Conservation (phyloP, 1,139 yeast species). For the Candida mesenterica region DNA sequence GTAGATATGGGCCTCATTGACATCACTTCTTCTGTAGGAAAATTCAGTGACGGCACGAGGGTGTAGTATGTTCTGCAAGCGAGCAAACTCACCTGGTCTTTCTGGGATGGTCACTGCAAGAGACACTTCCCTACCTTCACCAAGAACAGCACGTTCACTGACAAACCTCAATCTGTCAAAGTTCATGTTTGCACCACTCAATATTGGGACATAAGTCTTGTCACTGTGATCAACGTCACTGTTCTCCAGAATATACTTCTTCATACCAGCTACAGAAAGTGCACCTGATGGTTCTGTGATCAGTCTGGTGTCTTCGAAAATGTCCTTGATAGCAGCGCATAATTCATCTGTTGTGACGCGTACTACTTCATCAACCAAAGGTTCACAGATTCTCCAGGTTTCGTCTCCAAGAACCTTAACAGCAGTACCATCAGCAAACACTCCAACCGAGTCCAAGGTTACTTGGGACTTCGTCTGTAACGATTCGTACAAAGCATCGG, state of each 20-base stretch:
- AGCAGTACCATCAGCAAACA: conserved; percentile 99
- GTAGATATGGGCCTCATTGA: conserved; percentile 70
- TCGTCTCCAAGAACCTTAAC: conserved; percentile 89
- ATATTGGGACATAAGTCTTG: conserved; percentile 76
- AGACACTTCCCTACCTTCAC: conserved; percentile 96
- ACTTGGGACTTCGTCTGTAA: conserved; percentile 54
- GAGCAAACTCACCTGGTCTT: conserved; percentile 82
- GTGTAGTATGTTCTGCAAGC: conserved; percentile 68
- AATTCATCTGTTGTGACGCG: conserved; percentile 90
- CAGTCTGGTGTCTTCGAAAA: conserved; percentile 92
- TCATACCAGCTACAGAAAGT: conserved; percentile 89
- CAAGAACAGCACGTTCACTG: conserved; percentile 95
- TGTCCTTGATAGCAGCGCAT: conserved; percentile 96
- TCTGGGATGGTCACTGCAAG: conserved; percentile 90
- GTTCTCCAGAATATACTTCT: conserved; percentile 67
- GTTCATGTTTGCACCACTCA: conserved; percentile 98
- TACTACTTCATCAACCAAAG: conserved; percentile 84
- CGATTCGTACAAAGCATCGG: conserved; percentile 86
- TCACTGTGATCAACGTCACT: conserved; percentile 70
- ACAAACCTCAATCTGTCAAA: conserved; percentile 94
- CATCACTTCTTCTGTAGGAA: conserved; percentile 69
- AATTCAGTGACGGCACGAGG: conserved; percentile 94
- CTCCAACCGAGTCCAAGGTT: conserved; percentile 71
- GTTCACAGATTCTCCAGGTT: conserved; percentile 76
- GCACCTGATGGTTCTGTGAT: conserved; percentile 98